phyloP scores from a whole-genome alignment of 2,329 filamentous ascomycete genomes.

The Fusarium euwallaceae region DNA sequence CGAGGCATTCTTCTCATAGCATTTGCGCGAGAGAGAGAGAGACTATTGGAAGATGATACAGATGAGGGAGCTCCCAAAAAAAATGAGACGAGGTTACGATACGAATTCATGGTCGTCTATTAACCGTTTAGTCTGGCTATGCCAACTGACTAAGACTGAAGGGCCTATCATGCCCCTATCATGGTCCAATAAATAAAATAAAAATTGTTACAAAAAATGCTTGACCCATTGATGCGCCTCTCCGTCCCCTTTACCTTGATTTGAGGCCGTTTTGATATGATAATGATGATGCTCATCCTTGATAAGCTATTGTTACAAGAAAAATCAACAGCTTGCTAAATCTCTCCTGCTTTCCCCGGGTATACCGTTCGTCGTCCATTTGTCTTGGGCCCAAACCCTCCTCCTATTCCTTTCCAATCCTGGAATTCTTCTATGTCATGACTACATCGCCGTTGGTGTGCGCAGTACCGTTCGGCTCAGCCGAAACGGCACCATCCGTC shows the following conservation, averaged over 20 bases:
- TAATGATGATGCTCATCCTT: slow-evolving; percentile 15
- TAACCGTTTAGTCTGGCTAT: slow-evolving; percentile 25
- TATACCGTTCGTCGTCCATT: slow-evolving; percentile 21
- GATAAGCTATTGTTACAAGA: slow-evolving; percentile 25
- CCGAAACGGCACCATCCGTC: slow-evolving; percentile 28
- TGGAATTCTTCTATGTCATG: slow-evolving; percentile 45
- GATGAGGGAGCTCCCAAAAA: slow-evolving; percentile 14
- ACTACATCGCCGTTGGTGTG: slow-evolving; percentile 60
- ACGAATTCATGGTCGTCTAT: slow-evolving; percentile 16
- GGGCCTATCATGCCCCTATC: slow-evolving; percentile 8
- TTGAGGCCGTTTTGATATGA: slow-evolving; percentile 15
- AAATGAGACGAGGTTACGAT: slow-evolving; percentile 25
- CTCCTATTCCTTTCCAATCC: neutral
- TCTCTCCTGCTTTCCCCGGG: slow-evolving; percentile 26
- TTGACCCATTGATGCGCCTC: slow-evolving; percentile 15
- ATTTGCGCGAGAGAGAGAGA: neutral
- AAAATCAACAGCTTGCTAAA: slow-evolving; percentile 18
- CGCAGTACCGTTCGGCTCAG: slow-evolving; percentile 49
- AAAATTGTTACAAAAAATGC: slow-evolving; percentile 17
- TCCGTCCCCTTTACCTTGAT: neutral
- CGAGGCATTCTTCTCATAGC: neutral
- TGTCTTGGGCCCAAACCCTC: neutral
- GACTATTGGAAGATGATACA: neutral
- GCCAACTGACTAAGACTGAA: neutral
- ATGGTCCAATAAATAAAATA: slow-evolving; percentile 13